Base-by-base conservation (phyloP, 257 asterid genomes). In the Leonotis leonurus region DNA sequence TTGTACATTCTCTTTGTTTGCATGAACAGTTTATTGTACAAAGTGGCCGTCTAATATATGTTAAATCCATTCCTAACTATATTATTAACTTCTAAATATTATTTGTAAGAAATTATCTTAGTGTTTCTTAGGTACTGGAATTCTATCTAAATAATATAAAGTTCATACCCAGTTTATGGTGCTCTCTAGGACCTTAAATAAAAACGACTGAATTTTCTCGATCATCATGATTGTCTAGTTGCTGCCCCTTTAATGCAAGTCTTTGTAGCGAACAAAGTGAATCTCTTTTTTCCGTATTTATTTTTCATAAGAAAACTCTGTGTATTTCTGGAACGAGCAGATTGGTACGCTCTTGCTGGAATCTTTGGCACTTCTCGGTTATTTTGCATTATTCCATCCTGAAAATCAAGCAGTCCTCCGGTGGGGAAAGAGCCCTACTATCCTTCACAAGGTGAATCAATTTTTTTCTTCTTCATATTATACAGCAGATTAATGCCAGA, bases 371-470 rank as follows among this genome's bases (percentile, higher is more conserved):
- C 91, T 92, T 64, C 97, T 92, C 53, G 95, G 99, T 70, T 89
- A 86, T 75, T 92, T 92, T 58, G 78, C 99, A 11, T 67, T 89
- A 60, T 89, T 92, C 77, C 99, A 92, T 64, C 78, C 78, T 1
- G 95, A 83, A 76, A 92, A 92, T 64, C 99, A 92, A 80, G 97
- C 94, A 25, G 99, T 92, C 33, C 95, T 92, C 60, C 95, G 91
- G 50, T 92, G 99, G 99, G 99, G 99, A 75, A 92, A 92, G 86
- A 83, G 95, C 75, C 99, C 97, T 45, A 86, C 99, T 33, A 92
- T 92, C 78, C 99, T 92, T 72, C 99, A 92, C 79, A 92, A 92
- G 95, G 99, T 89, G 58, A 61, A 72, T 64, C 14, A 24, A 40
- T 49, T 61, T 61, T 2, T 5, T 21, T 40, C 37, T 27, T 16